Evolutionary conservation across 2,329 filamentous ascomycete species (phyloP), one percentile per base, ranked within the genome.

Genomic region (Septoria petroselini): DNA sequence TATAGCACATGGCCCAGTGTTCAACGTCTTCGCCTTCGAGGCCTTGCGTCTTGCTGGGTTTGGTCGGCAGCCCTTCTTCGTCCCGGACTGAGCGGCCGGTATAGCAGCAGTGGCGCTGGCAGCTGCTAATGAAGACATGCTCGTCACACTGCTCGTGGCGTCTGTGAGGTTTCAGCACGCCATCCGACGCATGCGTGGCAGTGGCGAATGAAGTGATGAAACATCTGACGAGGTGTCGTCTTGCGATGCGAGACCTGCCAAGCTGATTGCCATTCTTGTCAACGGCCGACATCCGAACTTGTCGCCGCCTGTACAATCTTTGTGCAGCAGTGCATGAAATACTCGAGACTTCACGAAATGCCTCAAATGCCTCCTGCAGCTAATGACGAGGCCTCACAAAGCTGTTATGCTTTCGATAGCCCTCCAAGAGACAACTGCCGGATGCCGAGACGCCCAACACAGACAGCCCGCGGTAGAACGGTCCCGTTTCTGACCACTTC

Each of bases 31-130:
- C 3, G 45, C 38, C 21, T 54, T 55, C 3, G 53, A 50, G 25
- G 57, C 47, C 37, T 57, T 61, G n/a, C 59, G 50, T 30, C 59
- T 50, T 17, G 53, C 55, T 31, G 59, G 59, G 30, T 61, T 60
- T 43, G 53, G 46, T 42, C 58, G 53, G 12, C 40, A 40, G 34
- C 50, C 51, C 40, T 57, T 58, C 34, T 37, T 37, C 48, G 48
- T 52, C 21, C 38, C 21, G 8, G 42, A 18, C 31, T 41, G 29
- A 30, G 41, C 34, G 14, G 25, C 4, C 4, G 42, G 12, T 11
- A 21, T 14, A n/a, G 17, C 33, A 21, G 45, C 21, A 38, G 27
- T 42, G 33, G 29, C 30, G 17, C 34, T 42, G 33, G 29, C 30
- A 19, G 54, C 40, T 30, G n/a, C n/a, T n/a, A n/a, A n/a, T n/a